A percentile compares a stretch with the other conserved stretches of the same genome.
Conservation (phyloP, 2,329 filamentous ascomycete species). For the Westerdykella sp. region DNA sequence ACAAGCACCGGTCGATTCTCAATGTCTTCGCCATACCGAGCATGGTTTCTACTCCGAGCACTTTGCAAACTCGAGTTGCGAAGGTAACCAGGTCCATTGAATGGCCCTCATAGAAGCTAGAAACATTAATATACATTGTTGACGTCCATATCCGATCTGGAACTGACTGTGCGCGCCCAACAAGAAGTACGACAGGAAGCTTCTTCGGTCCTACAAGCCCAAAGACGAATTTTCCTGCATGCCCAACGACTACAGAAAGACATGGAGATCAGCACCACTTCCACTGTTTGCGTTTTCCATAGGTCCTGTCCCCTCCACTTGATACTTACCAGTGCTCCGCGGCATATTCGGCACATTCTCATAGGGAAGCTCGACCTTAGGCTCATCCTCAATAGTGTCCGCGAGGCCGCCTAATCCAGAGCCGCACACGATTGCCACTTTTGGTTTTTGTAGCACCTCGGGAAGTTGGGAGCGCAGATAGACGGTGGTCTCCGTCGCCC, state of each 20-base stretch:
- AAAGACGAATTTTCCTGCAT: conserved; percentile 61
- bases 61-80: conserved; percentile 58
- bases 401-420: conserved; percentile 58
- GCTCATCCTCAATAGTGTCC: conserved; percentile 47
- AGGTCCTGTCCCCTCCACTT: not conserved
- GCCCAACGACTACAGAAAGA: conserved; percentile 45
- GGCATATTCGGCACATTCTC: conserved; percentile 57
- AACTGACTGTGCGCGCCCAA: conserved; percentile 59
- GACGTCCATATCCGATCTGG: not conserved
- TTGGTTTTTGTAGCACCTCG: conserved; percentile 45
- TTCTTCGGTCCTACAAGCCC: conserved; percentile 50
- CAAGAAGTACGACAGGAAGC: conserved; percentile 56
- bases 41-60: conserved; percentile 55
- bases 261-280: conserved; percentile 1
- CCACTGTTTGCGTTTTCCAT: not conserved
- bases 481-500: conserved; percentile 45
- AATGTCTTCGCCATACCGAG: conserved; percentile 41
- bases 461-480: conserved; percentile 49
- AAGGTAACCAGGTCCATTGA: conserved; percentile 58
- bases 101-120: conserved; percentile 63
- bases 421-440: conserved; percentile 59
- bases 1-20: conserved; percentile 6
- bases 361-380: conserved; percentile 52
- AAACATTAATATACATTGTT: conserved; percentile 10
- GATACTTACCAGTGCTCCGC: conserved; percentile 49